phyloP scores from a whole-genome alignment of 305 asterid species.

The Withania somnifera region DNA sequence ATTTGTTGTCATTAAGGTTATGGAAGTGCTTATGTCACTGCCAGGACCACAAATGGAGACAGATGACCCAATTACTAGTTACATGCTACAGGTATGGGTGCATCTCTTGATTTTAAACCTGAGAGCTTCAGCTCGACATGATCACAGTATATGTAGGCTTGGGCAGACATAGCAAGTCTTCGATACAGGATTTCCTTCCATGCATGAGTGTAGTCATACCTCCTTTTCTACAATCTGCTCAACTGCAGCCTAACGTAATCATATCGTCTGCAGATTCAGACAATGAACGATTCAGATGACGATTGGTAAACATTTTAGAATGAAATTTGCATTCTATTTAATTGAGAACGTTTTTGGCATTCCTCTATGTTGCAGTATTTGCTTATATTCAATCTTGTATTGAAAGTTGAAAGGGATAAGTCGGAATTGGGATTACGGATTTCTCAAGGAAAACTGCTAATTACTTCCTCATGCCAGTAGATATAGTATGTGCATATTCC shows the following conservation, averaged over 20 bases:
- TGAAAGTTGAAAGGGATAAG: not conserved
- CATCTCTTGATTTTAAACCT: not conserved
- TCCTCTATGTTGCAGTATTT: not conserved
- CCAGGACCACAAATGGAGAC: constrained; percentile 25
- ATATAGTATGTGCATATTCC: not conserved
- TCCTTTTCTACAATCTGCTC: constrained; percentile 95
- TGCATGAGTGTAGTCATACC: constrained; percentile 98
- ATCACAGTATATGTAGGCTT: constrained; percentile 47
- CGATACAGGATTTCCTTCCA: constrained; percentile 96
- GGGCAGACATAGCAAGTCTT: constrained; percentile 99
- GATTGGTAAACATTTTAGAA: constrained; percentile 45
- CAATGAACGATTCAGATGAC: constrained; percentile 84
- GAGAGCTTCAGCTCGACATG: not conserved
- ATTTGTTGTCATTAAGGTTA: constrained; percentile 10
- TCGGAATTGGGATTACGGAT: not conserved
- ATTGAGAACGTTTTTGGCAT: not conserved
- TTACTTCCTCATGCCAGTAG: not conserved
- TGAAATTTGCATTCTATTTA: not conserved
- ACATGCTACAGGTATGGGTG: constrained; percentile 16
- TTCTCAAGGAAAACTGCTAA: not conserved
- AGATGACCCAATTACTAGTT: constrained; percentile 26
- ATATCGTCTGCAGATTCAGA: constrained; percentile 92
- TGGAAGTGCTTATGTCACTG: constrained; percentile 23
- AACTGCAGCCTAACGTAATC: constrained; percentile 91
- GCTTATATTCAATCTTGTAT: not conserved